Percentiles rank a stretch among this genome's conserved stretches.
Conservation (phyloP, 1,284 basidiomycete species). For the Paramarasmius palmivorus region DNA sequence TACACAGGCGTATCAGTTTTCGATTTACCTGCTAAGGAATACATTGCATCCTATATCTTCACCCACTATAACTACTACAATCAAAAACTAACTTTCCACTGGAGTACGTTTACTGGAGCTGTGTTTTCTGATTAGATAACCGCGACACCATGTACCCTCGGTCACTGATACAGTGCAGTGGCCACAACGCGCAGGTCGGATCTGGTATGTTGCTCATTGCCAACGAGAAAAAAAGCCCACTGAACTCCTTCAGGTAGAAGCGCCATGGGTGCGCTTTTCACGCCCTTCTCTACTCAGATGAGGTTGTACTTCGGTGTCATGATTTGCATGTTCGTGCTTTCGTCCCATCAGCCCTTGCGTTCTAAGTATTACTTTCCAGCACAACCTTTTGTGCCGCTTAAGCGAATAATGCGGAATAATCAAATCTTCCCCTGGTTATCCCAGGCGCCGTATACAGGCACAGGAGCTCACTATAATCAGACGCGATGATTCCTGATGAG, state of each 20-base stretch:
- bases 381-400: constrained; percentile 40
- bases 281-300: constrained; percentile 43
- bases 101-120: no score
- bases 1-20: no score
- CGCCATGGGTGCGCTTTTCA: constrained; percentile 42
- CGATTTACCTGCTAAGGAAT: no score
- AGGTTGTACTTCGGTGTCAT: constrained; percentile 37
- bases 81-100: no score
- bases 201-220: not conserved
- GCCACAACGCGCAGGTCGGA: no score
- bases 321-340: constrained; percentile 39
- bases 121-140: no score
- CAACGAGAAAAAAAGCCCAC: no score
- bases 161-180: no score
- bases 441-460: constrained; percentile 31
- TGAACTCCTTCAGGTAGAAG: constrained; percentile 22
- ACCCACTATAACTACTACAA: no score
- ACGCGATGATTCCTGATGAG: constrained; percentile 29
- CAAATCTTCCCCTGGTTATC: constrained; percentile 46
- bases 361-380: constrained; percentile 18
- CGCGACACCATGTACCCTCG: no score
- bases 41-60: no score
- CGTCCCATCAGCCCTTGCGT: not conserved
- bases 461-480: constrained; percentile 34
- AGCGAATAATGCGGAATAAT: constrained; percentile 38